Evolutionary conservation across 257 asterid species (phyloP).

Genomic region (Capsicum baccatum): DNA sequence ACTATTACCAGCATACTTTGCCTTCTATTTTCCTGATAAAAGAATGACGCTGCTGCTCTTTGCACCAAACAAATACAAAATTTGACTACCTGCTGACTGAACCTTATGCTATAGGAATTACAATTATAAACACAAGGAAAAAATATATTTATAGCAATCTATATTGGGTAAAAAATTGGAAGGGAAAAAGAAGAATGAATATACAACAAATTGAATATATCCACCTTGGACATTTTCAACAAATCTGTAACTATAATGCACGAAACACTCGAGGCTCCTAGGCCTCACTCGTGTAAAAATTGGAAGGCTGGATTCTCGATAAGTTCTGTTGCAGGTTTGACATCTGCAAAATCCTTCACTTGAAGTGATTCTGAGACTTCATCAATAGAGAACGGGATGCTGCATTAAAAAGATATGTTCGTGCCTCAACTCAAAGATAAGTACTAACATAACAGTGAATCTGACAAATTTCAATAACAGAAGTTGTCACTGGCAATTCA

Average conservation of each 20-base stretch:
- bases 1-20: constrained; percentile 11
- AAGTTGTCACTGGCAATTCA: not conserved
- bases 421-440: constrained; percentile 12
- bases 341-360: constrained; percentile 84
- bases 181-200: constrained; percentile 43
- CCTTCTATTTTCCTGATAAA: constrained; percentile 42
- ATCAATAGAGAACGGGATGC: constrained; percentile 94
- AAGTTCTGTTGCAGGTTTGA: constrained; percentile 76
- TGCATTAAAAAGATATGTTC: constrained; percentile 41
- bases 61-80: constrained; percentile 40
- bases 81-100: constrained; percentile 7
- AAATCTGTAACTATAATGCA: constrained; percentile 28
- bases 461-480: not conserved
- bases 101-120: constrained; percentile 28
- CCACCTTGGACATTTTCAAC: constrained; percentile 20
- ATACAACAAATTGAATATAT: constrained; percentile 49
- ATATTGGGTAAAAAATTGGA: constrained; percentile 32
- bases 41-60: constrained; percentile 37
- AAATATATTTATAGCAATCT: constrained; percentile 36
- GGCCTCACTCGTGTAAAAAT: constrained; percentile 75
- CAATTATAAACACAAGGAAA: constrained; percentile 29
- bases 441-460: not conserved
- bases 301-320: constrained; percentile 83
- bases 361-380: constrained; percentile 74
- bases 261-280: constrained; percentile 35